A percentile compares a stretch with the other conserved stretches of the same genome.
These are phyloP conservation scores for Zygosaccharomyces kombuchaensis DNA, from an alignment of 805 yeast genomes.

Conservation along the genomic window DNA sequence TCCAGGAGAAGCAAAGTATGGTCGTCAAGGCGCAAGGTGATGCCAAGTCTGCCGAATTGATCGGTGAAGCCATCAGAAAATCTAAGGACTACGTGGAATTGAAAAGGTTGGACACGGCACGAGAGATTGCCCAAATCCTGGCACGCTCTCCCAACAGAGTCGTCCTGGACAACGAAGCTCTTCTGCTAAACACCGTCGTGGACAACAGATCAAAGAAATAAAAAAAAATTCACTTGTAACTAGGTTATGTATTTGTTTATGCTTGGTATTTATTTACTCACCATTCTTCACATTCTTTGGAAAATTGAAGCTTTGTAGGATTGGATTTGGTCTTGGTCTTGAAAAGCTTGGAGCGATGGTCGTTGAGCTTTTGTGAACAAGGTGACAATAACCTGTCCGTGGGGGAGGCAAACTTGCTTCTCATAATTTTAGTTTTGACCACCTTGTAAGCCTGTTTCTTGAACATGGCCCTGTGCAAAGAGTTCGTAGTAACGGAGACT, in stretches of 20 bases:
- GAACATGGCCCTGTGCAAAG: constrained; percentile 26
- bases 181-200: constrained; percentile 80
- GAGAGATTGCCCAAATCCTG: constrained; percentile 85
- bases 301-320: constrained; percentile 19
- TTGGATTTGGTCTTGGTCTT: constrained; percentile 16
- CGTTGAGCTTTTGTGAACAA: constrained; percentile 50
- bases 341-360: constrained; percentile 39
- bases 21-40: constrained; percentile 98
- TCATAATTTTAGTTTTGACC: constrained; percentile 12
- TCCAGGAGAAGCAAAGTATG: constrained; percentile 95
- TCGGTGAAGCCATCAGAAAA: constrained; percentile 98
- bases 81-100: constrained; percentile 93
- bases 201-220: constrained; percentile 55
- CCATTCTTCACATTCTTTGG: constrained; percentile 9
- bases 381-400: constrained; percentile 58
- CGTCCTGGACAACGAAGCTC: constrained; percentile 85
- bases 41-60: constrained; percentile 94
- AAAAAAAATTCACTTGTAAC: constrained; percentile 1
- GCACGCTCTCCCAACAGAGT: constrained; percentile 88
- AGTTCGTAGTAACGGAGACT: constrained; percentile 1
- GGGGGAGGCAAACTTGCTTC: constrained; percentile 44
- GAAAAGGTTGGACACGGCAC: constrained; percentile 94
- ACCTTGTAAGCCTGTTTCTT: constrained; percentile 15
- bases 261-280: not conserved
- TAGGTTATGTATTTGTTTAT: not conserved